Base-by-base conservation (phyloP, 768 basidiomycete species). In the Trametes punicea region DNA sequence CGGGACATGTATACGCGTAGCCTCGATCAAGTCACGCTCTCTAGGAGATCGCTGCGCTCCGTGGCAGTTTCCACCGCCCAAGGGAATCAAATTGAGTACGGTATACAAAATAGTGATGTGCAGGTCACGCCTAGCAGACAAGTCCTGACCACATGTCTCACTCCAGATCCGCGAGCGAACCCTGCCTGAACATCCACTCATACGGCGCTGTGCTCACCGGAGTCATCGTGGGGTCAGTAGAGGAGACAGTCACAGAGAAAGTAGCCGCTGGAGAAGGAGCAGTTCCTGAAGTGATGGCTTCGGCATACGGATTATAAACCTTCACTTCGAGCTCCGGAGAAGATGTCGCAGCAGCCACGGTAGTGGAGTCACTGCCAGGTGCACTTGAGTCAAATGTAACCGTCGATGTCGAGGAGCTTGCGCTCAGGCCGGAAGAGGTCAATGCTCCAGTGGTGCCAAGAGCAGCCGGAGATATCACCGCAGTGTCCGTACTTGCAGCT, bases 121-220 rank as follows among this genome's bases (percentile, higher is more conserved):
- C 25, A 23, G 23, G 21, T 13, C 2, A 9, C 6, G 2, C 6
- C 42, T 26, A 4, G 11, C 13, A 7, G 4, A 21, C 23, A 18
- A 25, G 25, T 15, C n/a, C n/a, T n/a, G n/a, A 25, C 42, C 21
- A n/a, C 7, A 11, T 6, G 26, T 3, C 21, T 57, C 51, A 46
- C 29, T 51, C 36, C 27, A 46, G 47, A 49, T 60, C 59, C 16
- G 57, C 46, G 7, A 54, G 16, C 33, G 57, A 33, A 10, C 59
- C 56, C 63, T 65, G 51, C 59, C 51, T 68, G 66, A 77, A 77
- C 62, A 65, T 69, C 73, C 73, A 76, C 56, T 65, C 61, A 57
- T 75, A 75, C 7, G 70, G 74, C 30, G 67, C 72, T 16, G 73
- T 73, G 54, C 62, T 66, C 25, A 65, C 64, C 6, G 65, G 61